Evolutionary conservation across 257 asterid species (phyloP), one percentile per base, ranked within the genome.

Genomic region (Mitragyna speciosa): DNA sequence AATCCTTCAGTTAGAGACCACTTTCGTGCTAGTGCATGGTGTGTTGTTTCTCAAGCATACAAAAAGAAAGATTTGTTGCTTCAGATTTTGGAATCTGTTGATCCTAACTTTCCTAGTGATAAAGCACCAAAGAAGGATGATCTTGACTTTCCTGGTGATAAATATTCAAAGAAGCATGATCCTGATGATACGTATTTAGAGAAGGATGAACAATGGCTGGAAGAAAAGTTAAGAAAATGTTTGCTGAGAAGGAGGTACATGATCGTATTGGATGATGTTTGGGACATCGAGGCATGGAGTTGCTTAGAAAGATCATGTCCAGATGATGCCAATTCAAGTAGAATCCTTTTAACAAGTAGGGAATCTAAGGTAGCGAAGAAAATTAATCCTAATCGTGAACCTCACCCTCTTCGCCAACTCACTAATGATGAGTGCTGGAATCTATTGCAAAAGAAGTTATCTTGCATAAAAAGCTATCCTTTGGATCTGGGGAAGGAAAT

Each of bases 211-310:
- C 52, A 39, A 3, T 43, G 15, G 1, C 22, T 72, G 10, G 71
- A 26, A 52, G 52, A 26, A 16, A 7, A 3, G 52, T 36, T 61
- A 19, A n/a, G 6, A 4, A 59, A 6, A 47, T 12, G 49, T 71
- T 28, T 74, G 26, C 43, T 1, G 47, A 30, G 52, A n/a, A 36
- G 41, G 36, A 78, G 75, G 67, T 78, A 47, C 22, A 51, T 78
- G 31, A 49, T 78, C 65, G 61, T 78, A 36, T 17, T 78, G 26
- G 75, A 78, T 78, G 81, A 78, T 51, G 24, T 78, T 8, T 78
- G 81, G 81, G 49, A 24, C 39, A 9, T 26, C 17, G 68, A 33
- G 17, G 41, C 41, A 36, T 36, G 41, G 41, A 36, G 41, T 36
- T 36, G 41, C 41, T 36, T 36, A 4, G 41, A 1, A 65, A 33